Evolutionary conservation across 495 filamentous ascomycete species (phyloP), one percentile per base, ranked within the genome.

Genomic region (Massariosphaeria phaeospora): DNA sequence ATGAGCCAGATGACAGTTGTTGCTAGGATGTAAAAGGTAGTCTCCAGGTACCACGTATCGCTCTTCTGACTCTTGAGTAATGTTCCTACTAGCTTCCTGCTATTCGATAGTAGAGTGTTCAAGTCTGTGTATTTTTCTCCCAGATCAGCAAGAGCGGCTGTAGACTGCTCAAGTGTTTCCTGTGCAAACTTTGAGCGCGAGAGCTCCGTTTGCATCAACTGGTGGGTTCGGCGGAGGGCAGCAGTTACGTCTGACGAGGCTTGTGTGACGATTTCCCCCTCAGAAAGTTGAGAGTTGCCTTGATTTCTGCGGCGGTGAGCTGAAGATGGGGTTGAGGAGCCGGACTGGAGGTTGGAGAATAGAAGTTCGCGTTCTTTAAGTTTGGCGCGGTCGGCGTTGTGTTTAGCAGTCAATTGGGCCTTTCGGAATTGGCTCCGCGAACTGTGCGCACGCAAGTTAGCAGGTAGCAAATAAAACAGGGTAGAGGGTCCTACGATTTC

Each of bases 11-110:
- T 70, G 27, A 95, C 81, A 5, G 86, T 96, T 2, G 70, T 76
- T 12, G 86, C 33, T 8, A 97, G 76, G 40, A 97, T 70, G 60
- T 89, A 90, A 58, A 97, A 84, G 0, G 91, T 83, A 17, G 84
- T 91, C 69, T 89, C 82, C 24, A 96, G 77, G 62, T 99, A 99
- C 93, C 93, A 99, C 2, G 89, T 93, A 69, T 97, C 93, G 34
- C 84, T 90, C 73, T 96, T 96, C 64, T 91, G 87, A 26, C 86
- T 89, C 60, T 81, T 81, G 29, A 96, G 73, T 40, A 99, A 72
- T 21, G 86, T 88, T 13, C 79, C 79, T 10, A 96, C 79, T 13
- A 99, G 78, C 52, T 80, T 84, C 51, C 82, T 78, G 17, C 84
- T 86, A 30, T 77, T 83, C 0, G 80, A 73, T 23, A 99, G 73